A percentile compares a stretch with the other conserved stretches of the same genome.
Evolutionary conservation across 805 yeast species (phyloP).

Genomic region (Tetrapisispora fleetii): DNA sequence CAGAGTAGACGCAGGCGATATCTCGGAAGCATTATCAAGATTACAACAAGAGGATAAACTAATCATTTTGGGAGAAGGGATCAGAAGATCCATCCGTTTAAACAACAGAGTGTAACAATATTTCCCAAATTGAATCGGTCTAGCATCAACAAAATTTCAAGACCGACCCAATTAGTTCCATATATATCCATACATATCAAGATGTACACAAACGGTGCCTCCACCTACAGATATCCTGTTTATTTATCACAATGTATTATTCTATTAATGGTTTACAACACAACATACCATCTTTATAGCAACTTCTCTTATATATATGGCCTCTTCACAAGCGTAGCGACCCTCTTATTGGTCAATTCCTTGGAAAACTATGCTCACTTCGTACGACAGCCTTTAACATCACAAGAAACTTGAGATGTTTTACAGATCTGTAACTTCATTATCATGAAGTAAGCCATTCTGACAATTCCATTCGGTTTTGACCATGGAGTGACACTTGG

Average conservation of each 20-base stretch:
- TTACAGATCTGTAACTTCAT: not conserved
- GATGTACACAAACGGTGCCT: not conserved
- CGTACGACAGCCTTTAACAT: not conserved
- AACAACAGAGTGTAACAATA: constrained; percentile 19
- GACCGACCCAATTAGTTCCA: too few relatives aligned
- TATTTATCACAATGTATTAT: too few relatives aligned
- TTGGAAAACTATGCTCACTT: not conserved
- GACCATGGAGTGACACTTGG: not conserved
- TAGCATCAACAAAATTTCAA: not conserved
- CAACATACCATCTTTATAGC: not conserved
- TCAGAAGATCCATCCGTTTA: constrained; percentile 47
- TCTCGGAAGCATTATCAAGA: constrained; percentile 56
- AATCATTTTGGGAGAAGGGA: constrained; percentile 61
- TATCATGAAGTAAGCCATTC: too few relatives aligned
- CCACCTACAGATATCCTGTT: too few relatives aligned
- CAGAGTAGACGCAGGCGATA: constrained; percentile 60
- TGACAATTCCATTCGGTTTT: not conserved
- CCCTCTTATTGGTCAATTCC: not conserved
- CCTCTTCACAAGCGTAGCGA: not conserved
- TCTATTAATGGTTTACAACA: not conserved
- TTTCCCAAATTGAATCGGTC: not conserved
- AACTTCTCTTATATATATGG: not conserved
- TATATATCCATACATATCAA: not conserved
- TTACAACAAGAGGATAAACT: constrained; percentile 65
- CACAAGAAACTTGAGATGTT: not conserved